These are phyloP conservation scores for Funneliformis geosporum DNA, from an alignment of 192 early-diverging fungal genomes.

Conservation along the genomic window DNA sequence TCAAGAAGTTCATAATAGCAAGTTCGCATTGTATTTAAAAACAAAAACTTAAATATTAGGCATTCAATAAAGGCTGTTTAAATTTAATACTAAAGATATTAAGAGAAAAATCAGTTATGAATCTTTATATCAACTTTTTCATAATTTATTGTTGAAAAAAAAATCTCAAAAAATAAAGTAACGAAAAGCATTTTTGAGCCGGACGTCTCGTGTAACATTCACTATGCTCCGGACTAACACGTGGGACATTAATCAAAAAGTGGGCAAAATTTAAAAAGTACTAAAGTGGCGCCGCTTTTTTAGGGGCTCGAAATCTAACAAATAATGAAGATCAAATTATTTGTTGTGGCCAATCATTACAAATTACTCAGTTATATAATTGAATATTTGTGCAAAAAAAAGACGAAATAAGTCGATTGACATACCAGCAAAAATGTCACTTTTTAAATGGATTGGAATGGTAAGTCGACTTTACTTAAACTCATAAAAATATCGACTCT, in stretches of 20 bases:
- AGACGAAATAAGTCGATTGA: neutral
- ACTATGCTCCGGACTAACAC: no score
- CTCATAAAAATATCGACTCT: neutral
- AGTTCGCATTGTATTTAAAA: conserved; percentile 6
- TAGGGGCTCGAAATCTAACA: no score
- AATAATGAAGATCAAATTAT: no score
- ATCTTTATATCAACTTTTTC: neutral
- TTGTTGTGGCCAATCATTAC: neutral
- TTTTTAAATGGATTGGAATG: conserved; percentile 16
- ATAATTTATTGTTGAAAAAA: no score
- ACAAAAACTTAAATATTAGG: no score
- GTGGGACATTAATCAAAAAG: no score
- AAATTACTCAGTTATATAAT: neutral
- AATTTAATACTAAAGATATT: neutral
- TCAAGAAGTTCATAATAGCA: conserved; percentile 23
- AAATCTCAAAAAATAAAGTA: no score
- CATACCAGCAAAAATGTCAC: neutral
- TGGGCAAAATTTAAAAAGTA: no score
- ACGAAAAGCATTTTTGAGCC: no score
- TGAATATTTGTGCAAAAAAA: neutral
- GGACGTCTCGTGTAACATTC: no score
- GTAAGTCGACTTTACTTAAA: neutral
- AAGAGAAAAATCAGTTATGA: neutral
- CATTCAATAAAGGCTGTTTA: neutral
- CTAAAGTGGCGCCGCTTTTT: no score